phyloP scores from a whole-genome alignment of 2,329 filamentous ascomycete species.

The Pseudogymnoascus sp. region DNA sequence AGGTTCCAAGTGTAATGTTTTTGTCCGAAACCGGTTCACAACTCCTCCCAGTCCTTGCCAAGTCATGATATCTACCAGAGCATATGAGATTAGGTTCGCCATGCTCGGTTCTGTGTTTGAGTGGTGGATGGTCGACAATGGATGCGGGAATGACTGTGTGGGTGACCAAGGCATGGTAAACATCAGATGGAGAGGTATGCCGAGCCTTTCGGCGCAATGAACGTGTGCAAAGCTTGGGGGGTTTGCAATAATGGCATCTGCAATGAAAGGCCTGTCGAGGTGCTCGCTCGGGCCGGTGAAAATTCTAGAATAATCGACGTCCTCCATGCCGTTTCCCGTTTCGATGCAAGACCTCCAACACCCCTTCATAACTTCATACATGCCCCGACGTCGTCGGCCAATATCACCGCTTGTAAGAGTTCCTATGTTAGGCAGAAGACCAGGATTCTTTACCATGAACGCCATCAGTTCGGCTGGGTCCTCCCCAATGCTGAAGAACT shows the following conservation, averaged over 20 bases:
- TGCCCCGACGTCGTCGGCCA: constrained; percentile 64
- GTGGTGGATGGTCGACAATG: constrained; percentile 60
- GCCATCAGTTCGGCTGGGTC: constrained; percentile 73
- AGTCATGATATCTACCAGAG: constrained; percentile 64
- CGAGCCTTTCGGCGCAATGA: constrained; percentile 68
- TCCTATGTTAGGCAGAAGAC: constrained; percentile 75
- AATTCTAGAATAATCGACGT: background rate
- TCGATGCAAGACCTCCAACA: constrained; percentile 85
- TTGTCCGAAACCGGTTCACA: constrained; percentile 79
- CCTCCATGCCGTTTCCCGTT: constrained; percentile 57
- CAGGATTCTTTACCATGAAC: constrained; percentile 87
- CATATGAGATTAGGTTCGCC: constrained; percentile 64
- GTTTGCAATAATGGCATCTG: constrained; percentile 74
- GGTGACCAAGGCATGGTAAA: constrained; percentile 81
- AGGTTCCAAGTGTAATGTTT: constrained; percentile 66
- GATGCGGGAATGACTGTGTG: constrained; percentile 64
- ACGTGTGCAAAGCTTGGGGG: constrained; percentile 72
- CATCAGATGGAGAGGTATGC: constrained; percentile 75
- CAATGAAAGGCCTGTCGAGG: constrained; percentile 60
- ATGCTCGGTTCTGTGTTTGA: constrained; percentile 57
- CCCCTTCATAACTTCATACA: constrained; percentile 70
- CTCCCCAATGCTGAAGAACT: constrained; percentile 70
- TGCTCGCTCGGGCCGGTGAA: constrained; percentile 22
- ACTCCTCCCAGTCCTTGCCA: constrained; percentile 80
- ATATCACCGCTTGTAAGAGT: constrained; percentile 72